phyloP scores from a whole-genome alignment of 2,329 filamentous ascomycete genomes.

The Aspergillus vadensis region DNA sequence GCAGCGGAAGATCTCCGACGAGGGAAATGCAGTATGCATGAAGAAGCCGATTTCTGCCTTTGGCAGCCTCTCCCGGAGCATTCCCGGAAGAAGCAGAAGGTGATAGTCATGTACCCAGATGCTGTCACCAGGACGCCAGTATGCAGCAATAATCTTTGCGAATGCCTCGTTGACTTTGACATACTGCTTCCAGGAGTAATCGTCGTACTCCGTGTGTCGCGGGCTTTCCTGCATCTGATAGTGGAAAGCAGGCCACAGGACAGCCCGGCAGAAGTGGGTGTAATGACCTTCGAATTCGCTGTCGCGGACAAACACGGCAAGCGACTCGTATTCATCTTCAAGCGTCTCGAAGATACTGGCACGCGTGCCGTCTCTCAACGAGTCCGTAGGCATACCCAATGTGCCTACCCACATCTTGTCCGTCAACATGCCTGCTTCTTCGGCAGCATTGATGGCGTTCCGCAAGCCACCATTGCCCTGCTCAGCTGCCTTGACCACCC shows the following conservation, averaged over 20 bases:
- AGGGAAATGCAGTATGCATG: constrained; percentile 90
- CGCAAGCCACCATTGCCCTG: constrained; percentile 89
- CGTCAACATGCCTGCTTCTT: constrained; percentile 65
- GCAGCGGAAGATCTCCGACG: constrained; percentile 91
- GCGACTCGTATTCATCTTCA: constrained; percentile 75
- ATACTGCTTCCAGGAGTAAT: constrained; percentile 94
- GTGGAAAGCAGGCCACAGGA: constrained; percentile 94
- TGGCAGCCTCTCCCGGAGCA: constrained; percentile 79
- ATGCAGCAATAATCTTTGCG: constrained; percentile 80
- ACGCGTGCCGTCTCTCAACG: constrained; percentile 72
- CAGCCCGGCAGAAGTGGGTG: constrained; percentile 92
- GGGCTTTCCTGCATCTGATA: constrained; percentile 96
- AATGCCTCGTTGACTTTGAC: constrained; percentile 89
- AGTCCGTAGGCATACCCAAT: constrained; percentile 89
- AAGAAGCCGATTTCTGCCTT: constrained; percentile 96
- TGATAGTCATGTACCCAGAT: constrained; percentile 98
- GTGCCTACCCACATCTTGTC: constrained; percentile 88
- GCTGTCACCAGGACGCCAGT: constrained; percentile 87
- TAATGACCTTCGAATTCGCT: constrained; percentile 94
- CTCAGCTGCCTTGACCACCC: constrained; percentile 79
- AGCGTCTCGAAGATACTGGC: constrained; percentile 80
- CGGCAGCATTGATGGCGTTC: constrained; percentile 81
- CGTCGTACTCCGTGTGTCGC: constrained; percentile 94
- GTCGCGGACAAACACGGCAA: constrained; percentile 83
- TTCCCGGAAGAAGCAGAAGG: constrained; percentile 77